Evolutionary conservation across 2,329 filamentous ascomycete species (phyloP).

Genomic region (Arthrobotrys musiformis): DNA sequence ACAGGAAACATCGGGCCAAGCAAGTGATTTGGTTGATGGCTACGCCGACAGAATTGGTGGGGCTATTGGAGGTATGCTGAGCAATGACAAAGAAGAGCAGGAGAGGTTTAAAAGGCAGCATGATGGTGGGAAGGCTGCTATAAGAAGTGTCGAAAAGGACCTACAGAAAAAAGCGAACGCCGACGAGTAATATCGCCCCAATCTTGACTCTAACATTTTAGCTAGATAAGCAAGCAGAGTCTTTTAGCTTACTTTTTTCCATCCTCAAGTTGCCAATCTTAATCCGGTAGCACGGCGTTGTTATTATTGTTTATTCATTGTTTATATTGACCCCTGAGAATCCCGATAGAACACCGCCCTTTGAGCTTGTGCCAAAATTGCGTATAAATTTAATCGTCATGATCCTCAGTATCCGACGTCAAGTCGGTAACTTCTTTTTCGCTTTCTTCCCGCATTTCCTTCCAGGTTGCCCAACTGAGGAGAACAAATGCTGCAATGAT

Average conservation of each 20-base stretch:
- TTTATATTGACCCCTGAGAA: background rate
- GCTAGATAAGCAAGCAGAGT: background rate
- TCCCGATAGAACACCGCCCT: background rate
- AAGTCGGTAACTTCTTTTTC: constrained; percentile 67
- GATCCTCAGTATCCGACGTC: constrained; percentile 22
- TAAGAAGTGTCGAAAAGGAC: constrained; percentile 42
- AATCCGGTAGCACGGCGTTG: background rate
- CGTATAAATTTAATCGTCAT: constrained; percentile 23
- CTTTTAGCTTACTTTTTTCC: background rate
- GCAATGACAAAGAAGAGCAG: constrained; percentile 21
- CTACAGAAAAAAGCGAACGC: constrained; percentile 42
- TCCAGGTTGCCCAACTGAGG: constrained; percentile 89
- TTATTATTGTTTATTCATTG: no score
- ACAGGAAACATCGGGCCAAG: constrained; percentile 83
- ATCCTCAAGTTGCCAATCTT: background rate
- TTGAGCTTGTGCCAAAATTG: background rate
- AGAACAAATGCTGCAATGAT: constrained; percentile 90
- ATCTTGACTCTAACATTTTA: background rate
- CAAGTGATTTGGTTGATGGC: constrained; percentile 78
- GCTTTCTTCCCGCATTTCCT: constrained; percentile 88
- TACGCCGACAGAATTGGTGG: constrained; percentile 62
- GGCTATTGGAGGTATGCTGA: constrained; percentile 20
- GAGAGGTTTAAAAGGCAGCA: constrained; percentile 43
- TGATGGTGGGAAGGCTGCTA: constrained; percentile 45
- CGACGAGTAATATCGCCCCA: background rate